These are phyloP conservation scores for Debaryomyces subglobosus DNA, from an alignment of 1,139 yeast genomes.

Conservation along the genomic window DNA sequence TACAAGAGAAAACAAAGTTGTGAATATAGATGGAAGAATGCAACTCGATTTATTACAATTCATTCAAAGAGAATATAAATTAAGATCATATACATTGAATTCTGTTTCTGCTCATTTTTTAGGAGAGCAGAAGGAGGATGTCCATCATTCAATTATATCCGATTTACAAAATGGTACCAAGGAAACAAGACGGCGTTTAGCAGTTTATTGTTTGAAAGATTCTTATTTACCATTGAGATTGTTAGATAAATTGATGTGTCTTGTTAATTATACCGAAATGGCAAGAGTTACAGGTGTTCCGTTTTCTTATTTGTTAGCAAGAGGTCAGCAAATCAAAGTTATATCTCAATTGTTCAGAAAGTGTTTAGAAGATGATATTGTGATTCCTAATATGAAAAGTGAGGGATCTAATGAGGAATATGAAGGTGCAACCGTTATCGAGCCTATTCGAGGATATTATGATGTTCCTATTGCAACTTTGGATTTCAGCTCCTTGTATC, in stretches of 20 bases:
- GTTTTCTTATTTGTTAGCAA: constrained; percentile 78
- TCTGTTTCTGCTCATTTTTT: constrained; percentile 94
- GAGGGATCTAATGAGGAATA: constrained; percentile 89
- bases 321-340: constrained; percentile 98
- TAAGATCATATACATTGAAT: constrained; percentile 91
- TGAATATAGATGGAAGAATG: constrained; percentile 93
- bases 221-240: constrained; percentile 89
- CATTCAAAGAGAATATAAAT: constrained; percentile 90
- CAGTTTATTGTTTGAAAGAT: constrained; percentile 96
- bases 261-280: constrained; percentile 98
- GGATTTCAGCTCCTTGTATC: constrained; percentile 97
- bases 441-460: constrained; percentile 92
- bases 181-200: constrained; percentile 91
- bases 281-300: constrained; percentile 99
- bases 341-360: constrained; percentile 93
- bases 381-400: constrained; percentile 86
- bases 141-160: constrained; percentile 94
- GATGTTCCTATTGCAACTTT: constrained; percentile 97
- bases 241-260: constrained; percentile 90
- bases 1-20: constrained; percentile 87
- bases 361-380: constrained; percentile 81
- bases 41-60: constrained; percentile 93
- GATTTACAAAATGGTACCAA: constrained; percentile 90
- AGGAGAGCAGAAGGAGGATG: constrained; percentile 97
- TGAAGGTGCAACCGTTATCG: constrained; percentile 99